A percentile compares a stretch with the other conserved stretches of the same genome.
Evolutionary conservation across 2,329 filamentous ascomycete species (phyloP).

Genomic region (Fusarium incarnatum): DNA sequence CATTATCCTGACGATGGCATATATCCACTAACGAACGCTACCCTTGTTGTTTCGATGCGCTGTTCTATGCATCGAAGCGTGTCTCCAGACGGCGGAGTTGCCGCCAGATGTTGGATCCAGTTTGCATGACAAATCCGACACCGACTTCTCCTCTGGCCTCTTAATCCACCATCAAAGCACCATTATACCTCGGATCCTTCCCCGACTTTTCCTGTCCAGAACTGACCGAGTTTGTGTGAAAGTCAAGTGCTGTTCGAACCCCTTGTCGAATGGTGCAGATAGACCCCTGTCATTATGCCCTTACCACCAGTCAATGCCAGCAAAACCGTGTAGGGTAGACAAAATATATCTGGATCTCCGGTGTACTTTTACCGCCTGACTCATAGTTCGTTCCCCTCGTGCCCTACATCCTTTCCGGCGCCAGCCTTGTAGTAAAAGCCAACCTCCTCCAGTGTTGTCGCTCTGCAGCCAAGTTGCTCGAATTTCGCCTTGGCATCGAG

Average conservation of each 20-base stretch:
- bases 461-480: slow-evolving; percentile 70
- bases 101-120: slow-evolving; percentile 18
- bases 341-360: slow-evolving; percentile 4
- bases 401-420: slow-evolving; percentile 4
- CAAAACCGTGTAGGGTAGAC: neutral
- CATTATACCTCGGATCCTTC: slow-evolving; percentile 24
- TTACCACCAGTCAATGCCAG: neutral
- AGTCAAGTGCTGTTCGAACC: neutral
- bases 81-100: slow-evolving; percentile 39
- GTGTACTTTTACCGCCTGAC: neutral
- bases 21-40: slow-evolving; percentile 11
- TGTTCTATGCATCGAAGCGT: slow-evolving; percentile 15
- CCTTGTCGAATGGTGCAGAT: neutral
- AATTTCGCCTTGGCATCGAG: slow-evolving; percentile 79
- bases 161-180: slow-evolving; percentile 43
- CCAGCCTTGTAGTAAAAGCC: slow-evolving; percentile 69
- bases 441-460: slow-evolving; percentile 76
- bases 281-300: slow-evolving; percentile 12
- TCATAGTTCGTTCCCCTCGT: slow-evolving; percentile 10
- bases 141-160: slow-evolving; percentile 39
- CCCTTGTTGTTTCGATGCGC: slow-evolving; percentile 11
- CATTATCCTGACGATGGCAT: slow-evolving; percentile 9
- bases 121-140: slow-evolving; percentile 46
- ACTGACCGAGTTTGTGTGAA: slow-evolving; percentile 24
- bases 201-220: slow-evolving; percentile 23